Evolutionary conservation across 345 rosid species (phyloP).

Genomic region (Sisymbrium irio): DNA sequence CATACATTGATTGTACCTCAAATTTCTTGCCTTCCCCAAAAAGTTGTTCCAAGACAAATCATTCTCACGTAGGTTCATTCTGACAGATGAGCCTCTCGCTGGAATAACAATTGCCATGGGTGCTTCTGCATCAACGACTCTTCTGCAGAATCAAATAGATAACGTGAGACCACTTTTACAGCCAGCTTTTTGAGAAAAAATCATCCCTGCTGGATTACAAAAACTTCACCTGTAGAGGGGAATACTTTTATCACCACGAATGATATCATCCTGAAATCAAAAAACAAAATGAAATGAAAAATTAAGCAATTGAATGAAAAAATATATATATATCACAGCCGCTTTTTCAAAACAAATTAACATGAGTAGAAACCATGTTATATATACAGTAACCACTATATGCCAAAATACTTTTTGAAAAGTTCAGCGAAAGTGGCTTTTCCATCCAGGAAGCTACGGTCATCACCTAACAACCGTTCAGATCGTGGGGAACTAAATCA

Average conservation of each 20-base stretch:
- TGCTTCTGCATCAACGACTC: constrained; percentile 84
- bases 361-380: neutral
- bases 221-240: constrained; percentile 83
- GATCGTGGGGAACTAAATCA: neutral
- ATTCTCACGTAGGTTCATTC: constrained; percentile 60
- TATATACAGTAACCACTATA: neutral
- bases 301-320: neutral
- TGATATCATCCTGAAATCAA: constrained; percentile 66
- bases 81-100: constrained; percentile 45
- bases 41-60: constrained; percentile 84
- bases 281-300: constrained; percentile 8
- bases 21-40: constrained; percentile 48
- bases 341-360: neutral
- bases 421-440: neutral
- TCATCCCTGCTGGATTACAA: constrained; percentile 13
- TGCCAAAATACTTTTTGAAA: neutral
- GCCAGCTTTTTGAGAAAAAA: neutral
- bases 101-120: constrained; percentile 82
- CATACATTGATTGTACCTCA: constrained; percentile 46
- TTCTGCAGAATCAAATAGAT: constrained; percentile 56
- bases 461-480: neutral
- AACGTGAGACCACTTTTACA: constrained; percentile 32
- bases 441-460: neutral
- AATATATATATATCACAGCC: neutral
- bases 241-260: constrained; percentile 82